Base-by-base conservation (phyloP, 176 grass and related monocot species). In the Phyllostachys edulis region DNA sequence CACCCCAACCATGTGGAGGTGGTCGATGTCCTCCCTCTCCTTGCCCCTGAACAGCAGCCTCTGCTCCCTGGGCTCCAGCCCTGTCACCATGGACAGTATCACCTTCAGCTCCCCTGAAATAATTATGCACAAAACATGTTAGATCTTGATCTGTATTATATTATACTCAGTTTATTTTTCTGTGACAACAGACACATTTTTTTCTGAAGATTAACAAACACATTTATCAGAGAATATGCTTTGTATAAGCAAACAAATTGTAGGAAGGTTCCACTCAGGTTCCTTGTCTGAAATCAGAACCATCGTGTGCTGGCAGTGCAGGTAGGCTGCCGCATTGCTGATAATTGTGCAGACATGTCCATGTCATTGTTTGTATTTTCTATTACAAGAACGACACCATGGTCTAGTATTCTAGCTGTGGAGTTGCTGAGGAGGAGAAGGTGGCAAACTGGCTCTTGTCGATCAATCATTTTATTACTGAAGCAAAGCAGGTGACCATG, bases 1-100 rank as follows among this genome's bases (percentile, higher is more conserved):
- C 18, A 98, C 96, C 45, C 96, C 93, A 32, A 98, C 84, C 96
- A 98, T 98, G 78, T 98, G 96, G 9, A 98, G 93, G 80, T 93
- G 79, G 36, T 95, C 96, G 9, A 32, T 47, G 71, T 98, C 90
- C 81, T 98, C 96, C 75, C 89, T 93, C 85, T 98, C 96, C 76
- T 95, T 98, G 40, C 96, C 96, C 82, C 78, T 93, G 64, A 98
- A 98, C 21, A 98, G 49, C 45, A 98, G 85, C 87, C 96, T 89
- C 85, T 98, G 96, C 85, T 93, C 96, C 76, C 67, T 86, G 0
- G 96, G 91, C 72, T 92, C 89, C 10, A 98, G 73, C 60, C 91
- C 93, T 2, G 93, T 94, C 85, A 80, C 87, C 91, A 94, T 85
- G 37, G 91, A 88, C 64, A 95, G 21, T 9, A 91, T 39, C 72